These are phyloP conservation scores for Lenzites betulinus DNA, from an alignment of 768 basidiomycete species.

Conservation along the genomic window DNA sequence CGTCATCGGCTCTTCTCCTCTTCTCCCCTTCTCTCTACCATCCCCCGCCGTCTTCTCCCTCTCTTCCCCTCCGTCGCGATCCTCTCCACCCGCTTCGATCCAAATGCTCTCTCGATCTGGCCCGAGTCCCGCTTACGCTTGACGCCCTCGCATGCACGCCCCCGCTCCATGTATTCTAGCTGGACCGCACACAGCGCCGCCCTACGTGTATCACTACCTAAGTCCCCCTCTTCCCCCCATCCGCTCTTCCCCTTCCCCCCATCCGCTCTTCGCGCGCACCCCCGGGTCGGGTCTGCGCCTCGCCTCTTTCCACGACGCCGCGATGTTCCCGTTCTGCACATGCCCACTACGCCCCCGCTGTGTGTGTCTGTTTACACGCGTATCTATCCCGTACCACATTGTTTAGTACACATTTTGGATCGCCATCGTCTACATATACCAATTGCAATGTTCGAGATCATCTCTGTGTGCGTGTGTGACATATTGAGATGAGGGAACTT, in stretches of 20 bases:
- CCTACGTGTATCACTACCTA: conserved; percentile 21
- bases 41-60: neutral
- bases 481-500: no score
- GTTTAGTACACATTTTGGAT: conserved; percentile 1
- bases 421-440: conserved; percentile 18
- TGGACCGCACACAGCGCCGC: conserved; percentile 2
- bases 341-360: neutral
- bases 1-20: conserved; percentile 12
- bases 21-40: neutral
- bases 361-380: conserved; percentile 10
- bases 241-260: neutral
- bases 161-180: conserved; percentile 14
- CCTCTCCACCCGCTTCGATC: no score
- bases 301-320: neutral
- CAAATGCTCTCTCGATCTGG: no score
- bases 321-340: neutral
- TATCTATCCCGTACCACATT: conserved; percentile 12
- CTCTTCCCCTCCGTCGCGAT: neutral
- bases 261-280: neutral
- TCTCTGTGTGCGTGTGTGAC: neutral
- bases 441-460: neutral
- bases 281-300: neutral
- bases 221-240: neutral
- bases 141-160: no score
- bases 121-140: neutral